Conservation (phyloP, 345 rosid species). For the Populus tremula region DNA sequence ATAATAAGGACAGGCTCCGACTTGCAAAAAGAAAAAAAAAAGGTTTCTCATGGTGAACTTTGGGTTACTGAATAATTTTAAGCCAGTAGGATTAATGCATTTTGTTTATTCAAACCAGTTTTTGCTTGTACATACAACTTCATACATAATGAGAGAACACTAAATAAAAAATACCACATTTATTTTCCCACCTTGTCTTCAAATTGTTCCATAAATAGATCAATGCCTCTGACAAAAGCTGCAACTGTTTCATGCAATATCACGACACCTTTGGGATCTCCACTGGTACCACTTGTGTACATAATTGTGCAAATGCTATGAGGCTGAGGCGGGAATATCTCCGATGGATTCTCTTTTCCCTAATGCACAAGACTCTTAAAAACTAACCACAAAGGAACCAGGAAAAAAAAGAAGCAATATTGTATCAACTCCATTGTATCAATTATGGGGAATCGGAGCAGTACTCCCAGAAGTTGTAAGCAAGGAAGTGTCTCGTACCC, state of each 20-base stretch:
- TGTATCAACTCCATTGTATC: background rate
- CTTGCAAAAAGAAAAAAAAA: no score
- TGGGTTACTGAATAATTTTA: no score
- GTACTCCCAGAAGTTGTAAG: no score
- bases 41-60: no score
- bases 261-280: slow-evolving; percentile 94
- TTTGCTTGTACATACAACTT: no score
- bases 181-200: slow-evolving; percentile 69
- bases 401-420: background rate
- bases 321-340: slow-evolving; percentile 58
- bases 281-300: slow-evolving; percentile 98
- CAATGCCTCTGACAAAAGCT: slow-evolving; percentile 57
- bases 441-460: background rate
- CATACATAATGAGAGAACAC: background rate
- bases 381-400: background rate
- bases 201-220: slow-evolving; percentile 77
- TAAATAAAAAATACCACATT: no score
- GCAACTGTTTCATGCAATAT: slow-evolving; percentile 75
- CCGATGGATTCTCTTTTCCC: slow-evolving; percentile 66
- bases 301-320: slow-evolving; percentile 76
- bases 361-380: slow-evolving; percentile 17
- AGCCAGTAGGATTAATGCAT: no score
- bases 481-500: no score
- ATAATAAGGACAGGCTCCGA: no score
- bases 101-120: no score